phyloP scores from a whole-genome alignment of 305 asterid genomes.

The Fraxinus sp. region DNA sequence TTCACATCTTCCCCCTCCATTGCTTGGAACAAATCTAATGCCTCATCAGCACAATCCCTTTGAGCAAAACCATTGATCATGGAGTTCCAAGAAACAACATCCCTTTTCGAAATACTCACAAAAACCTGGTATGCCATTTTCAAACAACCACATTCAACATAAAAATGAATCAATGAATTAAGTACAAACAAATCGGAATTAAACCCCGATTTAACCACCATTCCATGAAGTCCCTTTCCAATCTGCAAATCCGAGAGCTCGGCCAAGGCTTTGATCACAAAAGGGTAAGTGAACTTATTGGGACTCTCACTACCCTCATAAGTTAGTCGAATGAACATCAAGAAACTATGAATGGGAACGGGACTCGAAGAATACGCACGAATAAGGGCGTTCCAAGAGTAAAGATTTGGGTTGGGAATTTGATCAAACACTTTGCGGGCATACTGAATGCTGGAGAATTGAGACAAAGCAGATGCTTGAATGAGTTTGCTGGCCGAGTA shows the following conservation, averaged over 20 bases:
- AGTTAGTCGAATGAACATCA: conserved; percentile 46
- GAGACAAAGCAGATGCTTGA: conserved; percentile 43
- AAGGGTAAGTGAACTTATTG: conserved; percentile 73
- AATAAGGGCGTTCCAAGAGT: conserved; percentile 68
- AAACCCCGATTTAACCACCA: conserved; percentile 57
- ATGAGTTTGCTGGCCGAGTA: conserved; percentile 76
- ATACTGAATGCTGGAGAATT: conserved; percentile 54
- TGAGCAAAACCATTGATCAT: conserved; percentile 58
- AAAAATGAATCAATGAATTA: conserved; percentile 63
- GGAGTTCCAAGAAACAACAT: conserved; percentile 77
- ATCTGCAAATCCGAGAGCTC: conserved; percentile 38
- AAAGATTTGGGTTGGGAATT: conserved; percentile 72
- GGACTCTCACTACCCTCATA: conserved; percentile 44
- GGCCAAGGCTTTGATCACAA: conserved; percentile 66
- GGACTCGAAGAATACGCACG: conserved; percentile 55
- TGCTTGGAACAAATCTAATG: conserved; percentile 39
- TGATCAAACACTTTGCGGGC: conserved; percentile 70
- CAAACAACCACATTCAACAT: conserved; percentile 56
- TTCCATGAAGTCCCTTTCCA: conserved; percentile 67
- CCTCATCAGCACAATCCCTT: conserved; percentile 41
- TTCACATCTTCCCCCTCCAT: conserved; percentile 52
- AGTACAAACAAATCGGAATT: conserved; percentile 53
- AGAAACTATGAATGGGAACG: conserved; percentile 36
- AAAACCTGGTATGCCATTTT: conserved; percentile 53
- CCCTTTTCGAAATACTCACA: conserved; percentile 48